Base-by-base conservation (phyloP, 129 eudicot species). In the Flaveria ramosissima region DNA sequence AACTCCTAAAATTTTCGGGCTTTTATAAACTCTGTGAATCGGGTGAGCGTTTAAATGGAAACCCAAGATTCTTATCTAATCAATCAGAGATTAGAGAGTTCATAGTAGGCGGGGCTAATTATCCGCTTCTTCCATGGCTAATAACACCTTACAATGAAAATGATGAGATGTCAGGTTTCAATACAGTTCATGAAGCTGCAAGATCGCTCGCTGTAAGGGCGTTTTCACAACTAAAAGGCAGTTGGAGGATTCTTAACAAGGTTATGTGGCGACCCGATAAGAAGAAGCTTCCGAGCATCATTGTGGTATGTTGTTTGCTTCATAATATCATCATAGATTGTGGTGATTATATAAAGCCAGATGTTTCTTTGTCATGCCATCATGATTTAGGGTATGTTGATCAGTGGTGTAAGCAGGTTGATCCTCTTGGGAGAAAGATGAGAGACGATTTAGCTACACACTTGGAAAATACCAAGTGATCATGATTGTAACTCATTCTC, bases 201-300 rank as follows among this genome's bases (percentile, higher is more conserved):
- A 78, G 89, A 72, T 85, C 80, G 20, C 84, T 86, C 46, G 97
- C 92, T 2, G 87, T 78, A 27, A 82, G 74, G 83, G 96, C 97
- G 17, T 95, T 95, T 64, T 84, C 88, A 9, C 90, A 75, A 55
- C 53, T 95, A 51, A 95, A 95, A 84, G 99, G 99, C 6, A 87
- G 94, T 68, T 95, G 99, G 99, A 91, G 94, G 86, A 95, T 95
- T 57, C 96, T 95, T 36, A 95, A 87, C 78, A 91, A 91, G 89
- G 97, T 95, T 46, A 91, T 95, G 98, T 93, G 98, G 97, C 78
- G 97, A 70, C 99, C 99, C 4, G 99, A 95, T 83, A 95, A 89
- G 75, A 82, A 76, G 92, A 95, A 95, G 48, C 87, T 95, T 21
- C 99, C 99, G 0, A 95, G 99, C 61, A 89, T 95, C 46, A 92